A percentile compares a stretch with the other conserved stretches of the same genome.
Evolutionary conservation across 164 flowering plant species (phyloP).

Genomic region (Brasenia schreberi): DNA sequence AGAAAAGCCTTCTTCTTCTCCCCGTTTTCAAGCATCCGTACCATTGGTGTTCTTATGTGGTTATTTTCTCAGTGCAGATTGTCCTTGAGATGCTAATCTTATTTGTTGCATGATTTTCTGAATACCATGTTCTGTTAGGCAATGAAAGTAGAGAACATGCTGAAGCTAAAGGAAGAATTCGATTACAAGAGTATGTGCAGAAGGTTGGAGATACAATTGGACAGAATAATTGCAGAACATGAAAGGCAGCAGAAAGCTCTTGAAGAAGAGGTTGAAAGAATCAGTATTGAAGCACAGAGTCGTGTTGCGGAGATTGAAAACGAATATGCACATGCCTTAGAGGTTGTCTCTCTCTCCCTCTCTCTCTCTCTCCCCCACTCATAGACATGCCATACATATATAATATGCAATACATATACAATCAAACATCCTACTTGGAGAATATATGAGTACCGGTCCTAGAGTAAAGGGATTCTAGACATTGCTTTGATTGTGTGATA

Average conservation of each 20-base stretch:
- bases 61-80: too few relatives aligned
- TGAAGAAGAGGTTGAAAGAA: constrained; percentile 55
- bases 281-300: constrained; percentile 42
- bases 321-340: constrained; percentile 52
- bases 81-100: too few relatives aligned
- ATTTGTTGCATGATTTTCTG: neutral
- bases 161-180: constrained; percentile 91
- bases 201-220: constrained; percentile 74
- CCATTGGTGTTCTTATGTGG: too few relatives aligned
- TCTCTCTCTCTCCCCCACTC: too few relatives aligned
- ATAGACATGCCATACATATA: too few relatives aligned
- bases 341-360: constrained; percentile 28
- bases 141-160: constrained; percentile 98
- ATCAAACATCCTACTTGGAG: too few relatives aligned
- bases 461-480: too few relatives aligned
- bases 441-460: too few relatives aligned
- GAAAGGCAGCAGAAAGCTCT: constrained; percentile 80
- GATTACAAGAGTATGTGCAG: constrained; percentile 91
- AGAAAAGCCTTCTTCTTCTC: too few relatives aligned
- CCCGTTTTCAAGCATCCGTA: too few relatives aligned
- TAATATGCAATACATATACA: too few relatives aligned
- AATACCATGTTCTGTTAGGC: constrained; percentile 33
- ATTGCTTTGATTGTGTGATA: too few relatives aligned
- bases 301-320: constrained; percentile 58
- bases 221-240: constrained; percentile 70